Conservation (phyloP, 2,329 filamentous ascomycete genomes). For the Xylaria sp. region DNA sequence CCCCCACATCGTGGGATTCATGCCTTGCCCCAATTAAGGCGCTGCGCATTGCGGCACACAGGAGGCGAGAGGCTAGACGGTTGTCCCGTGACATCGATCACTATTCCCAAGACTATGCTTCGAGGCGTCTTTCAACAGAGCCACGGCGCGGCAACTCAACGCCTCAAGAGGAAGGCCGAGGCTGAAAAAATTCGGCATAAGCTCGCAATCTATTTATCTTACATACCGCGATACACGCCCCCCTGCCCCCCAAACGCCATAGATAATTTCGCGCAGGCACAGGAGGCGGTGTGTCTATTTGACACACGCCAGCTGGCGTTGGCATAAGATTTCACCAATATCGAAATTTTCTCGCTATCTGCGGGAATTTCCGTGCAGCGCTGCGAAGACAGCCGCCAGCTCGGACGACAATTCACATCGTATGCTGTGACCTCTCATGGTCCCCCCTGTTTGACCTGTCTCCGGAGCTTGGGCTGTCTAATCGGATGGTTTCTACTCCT, state of each 20-base stretch:
- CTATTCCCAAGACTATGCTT: constrained; percentile 77
- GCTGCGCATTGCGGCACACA: constrained; percentile 71
- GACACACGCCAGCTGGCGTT: constrained; percentile 63
- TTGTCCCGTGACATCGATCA: constrained; percentile 78
- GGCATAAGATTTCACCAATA: constrained; percentile 73
- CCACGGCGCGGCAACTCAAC: constrained; percentile 71
- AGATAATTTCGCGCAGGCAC: constrained; percentile 57
- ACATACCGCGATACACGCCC: constrained; percentile 71
- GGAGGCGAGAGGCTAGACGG: constrained; percentile 78
- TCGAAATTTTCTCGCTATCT: constrained; percentile 62
- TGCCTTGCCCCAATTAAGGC: constrained; percentile 70
- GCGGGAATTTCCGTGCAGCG: constrained; percentile 71
- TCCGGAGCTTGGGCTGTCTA: background rate
- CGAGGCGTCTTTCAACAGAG: constrained; percentile 68
- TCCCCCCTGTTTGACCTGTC: background rate
- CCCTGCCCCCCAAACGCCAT: constrained; percentile 58
- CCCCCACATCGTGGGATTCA: constrained; percentile 67
- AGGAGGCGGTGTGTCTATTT: constrained; percentile 57
- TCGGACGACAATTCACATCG: constrained; percentile 44
- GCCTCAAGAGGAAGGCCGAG: constrained; percentile 69
- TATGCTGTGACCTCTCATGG: background rate
- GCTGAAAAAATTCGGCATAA: constrained; percentile 71
- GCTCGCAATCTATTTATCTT: constrained; percentile 74
- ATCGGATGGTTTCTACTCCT: background rate
- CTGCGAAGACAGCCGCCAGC: constrained; percentile 62